Base-by-base conservation (phyloP, 2,329 filamentous ascomycete genomes). In the Hawksworthiomyces lignivorus region DNA sequence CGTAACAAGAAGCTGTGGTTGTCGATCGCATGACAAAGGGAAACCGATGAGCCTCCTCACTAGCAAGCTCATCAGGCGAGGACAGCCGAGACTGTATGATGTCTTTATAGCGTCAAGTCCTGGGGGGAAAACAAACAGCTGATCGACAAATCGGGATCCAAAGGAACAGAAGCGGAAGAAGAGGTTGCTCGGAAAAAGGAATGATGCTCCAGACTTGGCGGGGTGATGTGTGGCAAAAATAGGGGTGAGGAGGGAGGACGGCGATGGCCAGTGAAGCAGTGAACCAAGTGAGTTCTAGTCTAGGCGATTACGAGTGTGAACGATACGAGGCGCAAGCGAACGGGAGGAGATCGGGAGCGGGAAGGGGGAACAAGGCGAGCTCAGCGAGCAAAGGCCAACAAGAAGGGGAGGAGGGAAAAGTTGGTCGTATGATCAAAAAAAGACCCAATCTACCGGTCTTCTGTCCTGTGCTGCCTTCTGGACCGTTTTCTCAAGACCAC, bases 1-100 rank as follows among this genome's bases (percentile, higher is more conserved):
- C n/a, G n/a, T n/a, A n/a, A n/a, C n/a, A n/a, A n/a, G n/a, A n/a
- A n/a, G n/a, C n/a, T n/a, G n/a, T n/a, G n/a, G n/a, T n/a, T n/a
- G 22, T 30, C 21, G 22, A 36, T 37, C 17, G 14, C 30, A 20
- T 10, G 21, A 40, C 31, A 36, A 21, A 28, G 27, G n/a, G 15
- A 39, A 41, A 47, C 43, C 44, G 41, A 39, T 47, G 41, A 49
- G 49, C 36, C 33, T 52, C 63, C 57, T 67, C 59, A 67, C 53
- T 67, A 67, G 56, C 64, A 57, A 62, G 56, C 50, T 62, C 63
- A 66, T 67, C 51, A 55, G 40, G 22, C 19, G 32, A 33, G 8
- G 28, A 31, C 34, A n/a, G n/a, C n/a, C n/a, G 31, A 35, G 21
- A 29, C 22, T 22, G 31, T n/a, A 30, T 36, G 26, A 44, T 21